Evolutionary conservation across 345 rosid genomes (phyloP).

Genomic region (Citrus cavaleriei): DNA sequence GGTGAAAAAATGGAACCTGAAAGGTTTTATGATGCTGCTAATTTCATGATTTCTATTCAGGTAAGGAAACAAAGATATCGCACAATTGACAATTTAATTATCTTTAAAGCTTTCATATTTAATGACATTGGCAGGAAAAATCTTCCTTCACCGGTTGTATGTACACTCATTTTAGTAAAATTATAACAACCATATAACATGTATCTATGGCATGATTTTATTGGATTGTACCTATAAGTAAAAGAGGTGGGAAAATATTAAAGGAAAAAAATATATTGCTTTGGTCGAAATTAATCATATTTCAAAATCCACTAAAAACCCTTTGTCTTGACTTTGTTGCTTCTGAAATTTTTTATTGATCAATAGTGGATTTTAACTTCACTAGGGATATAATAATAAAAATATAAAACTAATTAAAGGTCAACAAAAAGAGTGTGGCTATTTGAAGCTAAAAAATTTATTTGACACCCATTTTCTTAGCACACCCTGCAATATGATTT

Average conservation of each 20-base stretch:
- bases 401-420: too few species aligned
- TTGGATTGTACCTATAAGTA: neutral
- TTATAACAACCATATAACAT: too few species aligned
- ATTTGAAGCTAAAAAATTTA: neutral
- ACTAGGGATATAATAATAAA: too few species aligned
- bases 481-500: too few species aligned
- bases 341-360: too few species aligned
- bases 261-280: too few species aligned
- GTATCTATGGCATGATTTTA: neutral
- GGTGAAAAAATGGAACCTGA: constrained; percentile 47
- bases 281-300: too few species aligned
- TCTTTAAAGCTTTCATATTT: neutral
- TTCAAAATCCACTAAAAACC: too few species aligned
- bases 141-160: neutral
- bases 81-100: neutral
- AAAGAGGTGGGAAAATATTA: too few species aligned
- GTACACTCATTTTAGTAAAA: neutral
- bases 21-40: constrained; percentile 47
- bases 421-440: neutral
- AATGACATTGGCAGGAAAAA: neutral
- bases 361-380: too few species aligned
- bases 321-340: too few species aligned
- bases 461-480: neutral
- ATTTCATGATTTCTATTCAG: constrained; percentile 45
- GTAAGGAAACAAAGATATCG: constrained; percentile 16